Evolutionary conservation across 306 rosid genomes (phyloP), one percentile per base, ranked within the genome.

Genomic region (Pterocarpus macrocarpus): DNA sequence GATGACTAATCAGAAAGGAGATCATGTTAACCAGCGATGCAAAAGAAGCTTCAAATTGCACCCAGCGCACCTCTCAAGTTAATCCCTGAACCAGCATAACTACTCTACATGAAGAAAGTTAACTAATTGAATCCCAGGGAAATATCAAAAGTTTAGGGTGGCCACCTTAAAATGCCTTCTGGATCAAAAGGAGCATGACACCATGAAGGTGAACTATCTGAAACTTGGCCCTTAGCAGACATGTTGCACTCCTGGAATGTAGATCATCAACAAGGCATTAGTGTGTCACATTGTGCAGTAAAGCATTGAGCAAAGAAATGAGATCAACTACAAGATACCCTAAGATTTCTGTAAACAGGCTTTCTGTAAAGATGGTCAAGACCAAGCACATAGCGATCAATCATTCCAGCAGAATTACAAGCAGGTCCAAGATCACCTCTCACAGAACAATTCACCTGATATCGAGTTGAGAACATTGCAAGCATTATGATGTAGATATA

Each of bases 161-260:
- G 61, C 84, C 74, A 95, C 98, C 98, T 92, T 83, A 95, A 85
- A 82, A 92, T 84, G 85, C 98, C 98, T 87, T 95, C 98, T 57
- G 98, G 98, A 64, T 94, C 98, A 81, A 91, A 94, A 77, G 97
- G 95, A 84, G 97, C 90, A 47, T 84, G 91, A 81, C 98, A 95
- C 98, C 97, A 95, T 28, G 97, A 79, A 76, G 92, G 94, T 5
- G 97, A 84, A 80, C 85, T 84, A 81, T 92, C 94, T 32, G 97
- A 86, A 87, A 90, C 64, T 82, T 79, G 86, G 69, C 90, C 94
- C 49, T 77, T 84, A 32, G 78, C 38, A 64, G 91, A 69, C 72
- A 86, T 82, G 73, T 88, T 91, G 86, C 98, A 94, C 56, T 89
- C 97, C 98, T 94, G 88, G 83, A 84, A 83, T 84, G 85, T 78